Percentiles rank a stretch among this genome's conserved stretches.
Conservation (phyloP, 371 early-diverging fungal genomes). For the Mortierella sp. region DNA sequence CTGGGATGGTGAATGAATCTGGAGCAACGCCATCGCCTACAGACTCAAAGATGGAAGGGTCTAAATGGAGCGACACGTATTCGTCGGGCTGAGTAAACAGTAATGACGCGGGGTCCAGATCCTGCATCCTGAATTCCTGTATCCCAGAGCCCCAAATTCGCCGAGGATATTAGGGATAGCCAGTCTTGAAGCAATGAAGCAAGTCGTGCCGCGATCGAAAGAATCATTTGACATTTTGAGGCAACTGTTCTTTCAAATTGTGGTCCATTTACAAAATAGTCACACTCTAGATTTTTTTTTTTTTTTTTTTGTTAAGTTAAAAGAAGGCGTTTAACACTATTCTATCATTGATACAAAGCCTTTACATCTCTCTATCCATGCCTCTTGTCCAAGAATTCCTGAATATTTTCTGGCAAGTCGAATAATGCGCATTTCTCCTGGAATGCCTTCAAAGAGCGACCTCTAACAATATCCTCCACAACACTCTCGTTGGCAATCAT, state of each 20-base stretch:
- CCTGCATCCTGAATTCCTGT: slow-evolving; percentile 29
- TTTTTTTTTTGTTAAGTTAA: neutral
- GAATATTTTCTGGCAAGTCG: slow-evolving; percentile 71
- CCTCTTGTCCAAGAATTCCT: slow-evolving; percentile 58
- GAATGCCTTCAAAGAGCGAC: slow-evolving; percentile 78
- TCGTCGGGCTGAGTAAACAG: slow-evolving; percentile 27
- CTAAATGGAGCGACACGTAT: slow-evolving; percentile 15
- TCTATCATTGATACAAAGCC: neutral
- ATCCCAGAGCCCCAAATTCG: neutral
- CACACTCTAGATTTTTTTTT: neutral
- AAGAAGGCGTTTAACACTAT: neutral
- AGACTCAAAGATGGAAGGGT: slow-evolving; percentile 34
- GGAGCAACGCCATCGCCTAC: slow-evolving; percentile 27
- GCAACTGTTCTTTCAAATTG: too few species aligned
- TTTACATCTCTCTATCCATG: slow-evolving; percentile 30
- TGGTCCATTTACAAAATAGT: neutral
- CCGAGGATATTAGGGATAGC: neutral
- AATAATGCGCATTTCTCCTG: slow-evolving; percentile 75
- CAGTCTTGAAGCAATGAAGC: neutral
- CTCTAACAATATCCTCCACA: slow-evolving; percentile 82
- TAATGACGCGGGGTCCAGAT: slow-evolving; percentile 42
- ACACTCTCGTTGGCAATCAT: slow-evolving; percentile 76
- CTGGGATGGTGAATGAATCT: slow-evolving; percentile 10
- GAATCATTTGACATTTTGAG: neutral
- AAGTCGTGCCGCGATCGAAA: neutral